Percentiles rank a stretch among this genome's conserved stretches.
These are phyloP conservation scores for Platanthera guangdongensis DNA, from an alignment of 106 monocot genomes.

Conservation along the genomic window DNA sequence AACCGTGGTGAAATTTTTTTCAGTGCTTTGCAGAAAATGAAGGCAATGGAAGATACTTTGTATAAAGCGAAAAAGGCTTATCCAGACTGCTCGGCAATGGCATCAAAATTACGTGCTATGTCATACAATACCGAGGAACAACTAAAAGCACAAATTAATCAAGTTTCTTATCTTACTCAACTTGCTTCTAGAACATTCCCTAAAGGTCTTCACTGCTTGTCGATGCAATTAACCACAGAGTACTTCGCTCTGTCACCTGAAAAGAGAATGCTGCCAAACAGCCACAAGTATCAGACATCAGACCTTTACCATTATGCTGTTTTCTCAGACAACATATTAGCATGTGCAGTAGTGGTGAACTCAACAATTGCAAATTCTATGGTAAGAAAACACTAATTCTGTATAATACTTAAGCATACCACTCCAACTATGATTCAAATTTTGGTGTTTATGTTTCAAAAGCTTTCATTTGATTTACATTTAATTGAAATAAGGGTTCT, in stretches of 20 bases:
- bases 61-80: conserved; percentile 60
- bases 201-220: conserved; percentile 88
- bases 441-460: neutral
- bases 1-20: conserved; percentile 18
- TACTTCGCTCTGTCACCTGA: conserved; percentile 52
- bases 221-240: conserved; percentile 70
- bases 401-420: neutral
- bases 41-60: conserved; percentile 65
- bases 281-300: conserved; percentile 18
- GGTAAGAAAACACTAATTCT: conserved; percentile 24
- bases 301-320: conserved; percentile 79
- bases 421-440: neutral
- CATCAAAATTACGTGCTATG: conserved; percentile 74
- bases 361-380: conserved; percentile 52
- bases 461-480: neutral
- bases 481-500: neutral
- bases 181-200: conserved; percentile 72
- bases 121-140: conserved; percentile 66
- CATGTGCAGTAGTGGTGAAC: conserved; percentile 79
- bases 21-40: conserved; percentile 86
- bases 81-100: conserved; percentile 74
- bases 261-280: conserved; percentile 31
- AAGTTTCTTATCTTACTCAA: conserved; percentile 63
- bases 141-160: conserved; percentile 55
- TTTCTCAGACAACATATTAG: conserved; percentile 89